Conservation (phyloP, 441 rosid genomes). For the Euphorbia schlechtendalii region DNA sequence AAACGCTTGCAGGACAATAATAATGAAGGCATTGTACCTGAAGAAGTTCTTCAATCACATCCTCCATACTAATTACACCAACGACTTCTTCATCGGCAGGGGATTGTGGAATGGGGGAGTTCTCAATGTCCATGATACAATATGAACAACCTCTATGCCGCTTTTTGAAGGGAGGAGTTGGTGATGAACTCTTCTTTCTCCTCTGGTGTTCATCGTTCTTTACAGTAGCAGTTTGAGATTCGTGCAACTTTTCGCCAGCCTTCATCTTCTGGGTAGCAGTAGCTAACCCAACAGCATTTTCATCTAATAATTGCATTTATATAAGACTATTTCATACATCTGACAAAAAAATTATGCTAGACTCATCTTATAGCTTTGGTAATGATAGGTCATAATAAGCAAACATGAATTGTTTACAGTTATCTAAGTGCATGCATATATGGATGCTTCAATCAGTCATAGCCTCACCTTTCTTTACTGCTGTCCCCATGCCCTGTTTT, state of each 20-base stretch:
- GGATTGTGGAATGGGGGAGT: constrained; percentile 54
- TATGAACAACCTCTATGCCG: constrained; percentile 77
- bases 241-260: constrained; percentile 32
- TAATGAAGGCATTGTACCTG: constrained; percentile 21
- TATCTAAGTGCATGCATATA: too few relatives aligned
- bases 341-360: constrained; percentile 1
- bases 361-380: constrained; percentile 8
- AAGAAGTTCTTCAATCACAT: constrained; percentile 75
- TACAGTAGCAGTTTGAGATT: constrained; percentile 23
- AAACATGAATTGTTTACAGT: background rate
- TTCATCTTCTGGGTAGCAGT: constrained; percentile 22
- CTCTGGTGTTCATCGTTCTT: constrained; percentile 39
- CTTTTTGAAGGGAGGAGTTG: constrained; percentile 64
- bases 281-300: constrained; percentile 14
- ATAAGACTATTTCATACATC: constrained; percentile 12
- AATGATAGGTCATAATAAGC: constrained; percentile 1
- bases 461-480: constrained; percentile 39
- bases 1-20: too few relatives aligned
- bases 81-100: constrained; percentile 62
- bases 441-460: background rate
- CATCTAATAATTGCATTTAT: constrained; percentile 25
- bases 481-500: constrained; percentile 38
- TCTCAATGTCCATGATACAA: constrained; percentile 69
- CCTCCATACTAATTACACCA: constrained; percentile 91
- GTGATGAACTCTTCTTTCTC: constrained; percentile 40